Percentiles rank a stretch among this genome's conserved stretches.
Conservation (phyloP, 441 rosid species). For the Populus hybrid region DNA sequence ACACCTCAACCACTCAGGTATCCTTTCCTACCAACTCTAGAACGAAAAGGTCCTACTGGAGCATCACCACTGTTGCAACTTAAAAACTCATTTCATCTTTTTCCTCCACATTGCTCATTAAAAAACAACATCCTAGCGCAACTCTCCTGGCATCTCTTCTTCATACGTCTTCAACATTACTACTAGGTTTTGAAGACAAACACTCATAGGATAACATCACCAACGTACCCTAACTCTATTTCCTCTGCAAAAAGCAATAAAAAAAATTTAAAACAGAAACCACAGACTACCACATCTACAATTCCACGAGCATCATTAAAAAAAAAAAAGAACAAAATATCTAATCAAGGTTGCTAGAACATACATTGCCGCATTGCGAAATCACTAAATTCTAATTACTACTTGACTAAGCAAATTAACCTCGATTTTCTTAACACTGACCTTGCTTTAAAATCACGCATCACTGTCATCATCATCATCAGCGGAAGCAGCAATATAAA, state of each 20-base stretch:
- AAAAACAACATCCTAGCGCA: background rate
- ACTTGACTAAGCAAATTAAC: slow-evolving; percentile 11
- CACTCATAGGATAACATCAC: background rate
- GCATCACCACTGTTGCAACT: background rate
- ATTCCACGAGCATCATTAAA: background rate
- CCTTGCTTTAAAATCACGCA: slow-evolving; percentile 24
- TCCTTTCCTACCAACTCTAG: background rate
- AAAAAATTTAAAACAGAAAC: background rate
- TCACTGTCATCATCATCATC: slow-evolving; percentile 38
- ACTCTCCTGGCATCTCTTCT: background rate
- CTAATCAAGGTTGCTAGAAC: slow-evolving; percentile 4
- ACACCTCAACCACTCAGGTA: background rate
- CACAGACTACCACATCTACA: background rate
- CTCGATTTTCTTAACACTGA: slow-evolving; percentile 8
- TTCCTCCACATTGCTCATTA: background rate
- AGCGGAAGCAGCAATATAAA: slow-evolving; percentile 39
- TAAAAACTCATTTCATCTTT: background rate
- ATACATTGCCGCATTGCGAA: slow-evolving; percentile 1
- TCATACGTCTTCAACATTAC: background rate
- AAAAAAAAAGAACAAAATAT: background rate
- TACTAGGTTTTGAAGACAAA: background rate
- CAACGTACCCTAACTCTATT: background rate
- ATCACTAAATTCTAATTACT: background rate
- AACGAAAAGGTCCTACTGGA: background rate
- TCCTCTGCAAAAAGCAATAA: background rate